Evolutionary conservation across 1,284 basidiomycete species (phyloP), one percentile per base, ranked within the genome.

Genomic region (Apiotrichum laibachii): DNA sequence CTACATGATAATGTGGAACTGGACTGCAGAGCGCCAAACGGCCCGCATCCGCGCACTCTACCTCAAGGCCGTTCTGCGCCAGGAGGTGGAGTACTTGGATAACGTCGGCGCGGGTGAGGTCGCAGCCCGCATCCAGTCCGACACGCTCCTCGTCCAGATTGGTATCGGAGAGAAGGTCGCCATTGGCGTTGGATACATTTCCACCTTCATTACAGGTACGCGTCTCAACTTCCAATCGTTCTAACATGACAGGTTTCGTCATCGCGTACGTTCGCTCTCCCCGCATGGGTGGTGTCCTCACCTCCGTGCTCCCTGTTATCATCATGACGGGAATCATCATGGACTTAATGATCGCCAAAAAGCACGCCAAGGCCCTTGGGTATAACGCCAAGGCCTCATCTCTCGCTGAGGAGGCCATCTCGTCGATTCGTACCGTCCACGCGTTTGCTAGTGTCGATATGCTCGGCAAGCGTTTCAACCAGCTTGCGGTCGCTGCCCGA

Each of bases 81-180:
- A 81, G 57, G 80, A 81, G 87, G 94, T 75, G 90, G 87, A 88
- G 12, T 98, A 85, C 80, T 97, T 98, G 71, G 95, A 98, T 73
- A 85, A 87, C n/a, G 85, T 97, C 57, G 94, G 95, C 31, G 89
- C 94, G 6, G 95, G 95, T 60, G 95, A 98, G 77, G 87, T 99
- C 39, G 89, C 95, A 1, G 96, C 93, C 1, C 87, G 93, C 56
- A 97, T 98, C 65, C 90, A 95, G 74, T 92, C 89, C 1, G 75
- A 78, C 59, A 74, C 72, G 47, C 68, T 92, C 78, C 78, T 92
- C 47, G 85, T 93, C 0, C 92, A 96, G 69, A 87, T 89, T 72
- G 92, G 90, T 33, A 89, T 89, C 7, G 90, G 88, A 0, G 92
- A 96, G 77, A 95, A 95, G 76, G 87, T 94, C 4, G 85, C 77